Evolutionary conservation across 2,329 filamentous ascomycete species (phyloP), one percentile per base, ranked within the genome.

Genomic region (Zymoseptoria crescenta): DNA sequence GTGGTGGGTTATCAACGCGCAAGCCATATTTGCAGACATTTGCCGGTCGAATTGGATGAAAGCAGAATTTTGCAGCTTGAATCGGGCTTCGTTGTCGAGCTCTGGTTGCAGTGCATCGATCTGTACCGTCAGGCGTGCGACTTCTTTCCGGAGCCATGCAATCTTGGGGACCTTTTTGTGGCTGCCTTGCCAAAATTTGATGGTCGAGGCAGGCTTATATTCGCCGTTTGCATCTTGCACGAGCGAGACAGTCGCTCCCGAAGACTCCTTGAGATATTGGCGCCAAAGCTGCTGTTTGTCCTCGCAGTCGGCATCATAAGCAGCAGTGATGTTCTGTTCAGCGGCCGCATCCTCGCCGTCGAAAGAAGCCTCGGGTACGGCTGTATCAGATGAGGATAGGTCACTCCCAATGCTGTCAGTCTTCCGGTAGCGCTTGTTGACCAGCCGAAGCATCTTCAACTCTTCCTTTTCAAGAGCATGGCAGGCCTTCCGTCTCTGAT

Each of bases 21-120:
- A 60, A 41, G 60, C 60, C 58, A 62, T 60, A 49, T 62, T 57
- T 16, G 60, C 60, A 4, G 60, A 51, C 58, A 62, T 60, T 48
- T 62, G 60, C 21, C 58, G 28, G 49, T 62, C 58, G 58, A 62
- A 62, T 45, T 62, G 60, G 30, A 62, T 56, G 56, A 62, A 62
- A 19, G 60, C 60, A 16, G 60, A 62, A 28, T 62, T 62, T 53
- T 60, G 58, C 16, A 21, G 48, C 28, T 50, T 50, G 54, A 62
- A 62, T n/a, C 49, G 30, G n/a, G n/a, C 52, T 54, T 60, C 60
- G 51, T 58, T 51, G 53, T 60, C 60, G 27, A 60, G 60, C 16
- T 62, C 35, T 10, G 45, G 56, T 24, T 59, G 30, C 20, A 58
- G 29, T 8, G 52, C 55, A 21, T 62, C 60, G 28, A 60, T 62